These are phyloP conservation scores for Globomyces sp. DNA, from an alignment of 371 early-diverging fungal genomes.

Conservation along the genomic window DNA sequence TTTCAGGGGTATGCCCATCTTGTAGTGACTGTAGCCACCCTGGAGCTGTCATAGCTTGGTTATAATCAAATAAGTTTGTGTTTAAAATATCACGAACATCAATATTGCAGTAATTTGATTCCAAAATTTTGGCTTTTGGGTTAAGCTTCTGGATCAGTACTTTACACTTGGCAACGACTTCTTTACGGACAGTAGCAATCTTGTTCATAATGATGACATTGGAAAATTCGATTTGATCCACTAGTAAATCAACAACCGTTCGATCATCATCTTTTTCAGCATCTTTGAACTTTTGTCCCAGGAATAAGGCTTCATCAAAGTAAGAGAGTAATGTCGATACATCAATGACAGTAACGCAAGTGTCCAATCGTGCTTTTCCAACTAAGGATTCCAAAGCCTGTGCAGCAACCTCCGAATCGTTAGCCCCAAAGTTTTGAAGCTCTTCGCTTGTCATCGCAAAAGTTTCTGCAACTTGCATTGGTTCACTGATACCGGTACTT, in stretches of 20 bases:
- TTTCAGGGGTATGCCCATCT: constrained; percentile 16
- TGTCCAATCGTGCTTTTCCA: constrained; percentile 19
- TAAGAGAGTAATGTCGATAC: constrained; percentile 6
- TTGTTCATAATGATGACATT: constrained; percentile 32
- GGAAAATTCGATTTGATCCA: constrained; percentile 28
- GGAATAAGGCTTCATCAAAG: constrained; percentile 24
- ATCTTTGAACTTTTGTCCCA: constrained; percentile 21
- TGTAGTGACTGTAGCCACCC: constrained; percentile 19
- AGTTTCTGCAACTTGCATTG: too few relatives aligned
- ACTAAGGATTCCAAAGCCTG: not conserved
- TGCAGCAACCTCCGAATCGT: constrained; percentile 2
- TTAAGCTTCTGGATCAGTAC: constrained; percentile 25
- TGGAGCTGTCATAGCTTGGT: not conserved
- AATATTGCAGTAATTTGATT: constrained; percentile 5
- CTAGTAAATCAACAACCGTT: constrained; percentile 21
- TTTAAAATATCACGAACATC: too few relatives aligned
- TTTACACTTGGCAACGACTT: not conserved
- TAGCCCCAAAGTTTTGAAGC: too few relatives aligned
- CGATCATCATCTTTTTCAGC: constrained; percentile 27
- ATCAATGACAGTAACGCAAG: constrained; percentile 29
- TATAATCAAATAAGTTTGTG: too few relatives aligned
- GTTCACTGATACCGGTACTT: too few relatives aligned
- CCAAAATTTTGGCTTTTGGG: constrained; percentile 18
- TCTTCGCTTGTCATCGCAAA: too few relatives aligned
- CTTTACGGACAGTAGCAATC: constrained; percentile 15